Base-by-base conservation (phyloP, 2,329 filamentous ascomycete species). In the Aureobasidium sp. region DNA sequence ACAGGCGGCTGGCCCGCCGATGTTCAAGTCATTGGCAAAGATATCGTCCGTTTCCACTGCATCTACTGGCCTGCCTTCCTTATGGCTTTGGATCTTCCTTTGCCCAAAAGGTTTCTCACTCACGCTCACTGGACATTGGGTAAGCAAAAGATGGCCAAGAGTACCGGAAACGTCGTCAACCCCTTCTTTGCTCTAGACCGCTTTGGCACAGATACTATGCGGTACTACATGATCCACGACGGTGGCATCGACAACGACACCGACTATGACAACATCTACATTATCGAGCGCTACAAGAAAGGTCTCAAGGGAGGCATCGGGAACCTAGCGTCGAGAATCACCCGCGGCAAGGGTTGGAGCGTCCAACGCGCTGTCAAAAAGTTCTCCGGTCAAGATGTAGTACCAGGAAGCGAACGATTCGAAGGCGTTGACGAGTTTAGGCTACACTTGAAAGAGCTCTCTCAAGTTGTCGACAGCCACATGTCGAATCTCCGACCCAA, bases 61-160 rank as follows among this genome's bases (percentile, higher is more conserved):
- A 84, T 98, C 42, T 98, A 98, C 74, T 98, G 94, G 93, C 93
- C 93, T 0, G 93, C 93, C 3, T 86, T 98, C 61, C 81, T 98
- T 14, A 85, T 98, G 78, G 91, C 93, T 1, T 74, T 96, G 12
- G 83, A 84, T 48, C 75, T 97, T 4, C 85, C 88, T 1, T 74
- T 87, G 1, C 89, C 93, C 1, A 85, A 83, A 63, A 83, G 83
- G 58, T 80, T 98, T 27, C 74, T 98, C 2, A 88, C 88, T 49
- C 93, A 98, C 66, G 90, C 85, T 2, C 93, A 98, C 68, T 98
- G 94, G 93, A 95, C 90, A 12, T 84, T 98, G 71, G 88, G 87
- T 53, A 82, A 82, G 50, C 81, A 84, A 61, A 98, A 98, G 70
- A 98, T 98, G 90, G 91, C 90, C 57, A 98, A 98, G 69, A 95